Percentiles rank a stretch among this genome's conserved stretches.
Evolutionary conservation across 345 rosid genomes (phyloP).

Genomic region (Rhodamnia rubescens): DNA sequence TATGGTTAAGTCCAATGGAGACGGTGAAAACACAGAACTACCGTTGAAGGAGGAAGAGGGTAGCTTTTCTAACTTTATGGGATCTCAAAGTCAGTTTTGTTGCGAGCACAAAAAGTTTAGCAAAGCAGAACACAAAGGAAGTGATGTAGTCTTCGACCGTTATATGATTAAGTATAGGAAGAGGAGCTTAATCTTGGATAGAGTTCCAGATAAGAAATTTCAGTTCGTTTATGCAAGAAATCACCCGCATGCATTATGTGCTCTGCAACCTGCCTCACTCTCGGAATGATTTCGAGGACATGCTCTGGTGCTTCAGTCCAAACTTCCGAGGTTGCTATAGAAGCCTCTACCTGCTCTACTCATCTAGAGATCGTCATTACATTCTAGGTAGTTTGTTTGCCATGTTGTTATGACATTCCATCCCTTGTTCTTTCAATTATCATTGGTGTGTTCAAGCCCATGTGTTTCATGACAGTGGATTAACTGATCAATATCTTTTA

Average conservation of each 20-base stretch:
- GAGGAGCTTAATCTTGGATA: constrained; percentile 8
- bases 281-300: constrained; percentile 1
- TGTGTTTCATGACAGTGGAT: neutral
- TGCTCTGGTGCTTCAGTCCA: neutral
- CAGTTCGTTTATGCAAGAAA: constrained; percentile 1
- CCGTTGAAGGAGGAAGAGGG: constrained; percentile 10
- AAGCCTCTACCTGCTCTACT: neutral
- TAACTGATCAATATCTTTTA: neutral
- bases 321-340: neutral
- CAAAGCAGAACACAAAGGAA: neutral
- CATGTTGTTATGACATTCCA: neutral
- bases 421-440: neutral
- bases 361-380: neutral
- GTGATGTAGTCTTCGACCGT: constrained; percentile 11
- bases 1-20: neutral
- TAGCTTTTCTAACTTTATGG: constrained; percentile 12
- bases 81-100: constrained; percentile 2
- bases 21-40: neutral
- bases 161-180: constrained; percentile 22
- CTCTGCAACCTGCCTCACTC: neutral
- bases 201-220: neutral
- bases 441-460: neutral
- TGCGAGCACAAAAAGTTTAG: neutral
- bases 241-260: neutral
- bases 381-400: neutral